Conservation (phyloP, 306 rosid species). For the Hippophae tibetana region DNA sequence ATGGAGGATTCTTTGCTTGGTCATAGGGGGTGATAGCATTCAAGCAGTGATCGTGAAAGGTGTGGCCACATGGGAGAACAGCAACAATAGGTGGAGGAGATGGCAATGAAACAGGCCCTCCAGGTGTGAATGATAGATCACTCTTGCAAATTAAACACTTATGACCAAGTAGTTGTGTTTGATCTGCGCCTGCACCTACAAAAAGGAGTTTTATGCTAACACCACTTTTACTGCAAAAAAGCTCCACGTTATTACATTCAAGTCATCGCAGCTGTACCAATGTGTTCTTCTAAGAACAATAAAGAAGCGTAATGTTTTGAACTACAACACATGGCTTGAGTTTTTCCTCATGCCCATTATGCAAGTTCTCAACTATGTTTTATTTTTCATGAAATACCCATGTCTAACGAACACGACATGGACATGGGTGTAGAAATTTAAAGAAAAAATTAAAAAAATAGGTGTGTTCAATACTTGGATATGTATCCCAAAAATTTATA, state of each 20-base stretch:
- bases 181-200: conserved; percentile 18
- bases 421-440: no score
- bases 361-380: not conserved
- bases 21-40: conserved; percentile 42
- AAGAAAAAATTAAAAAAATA: no score
- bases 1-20: conserved; percentile 40
- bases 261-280: not conserved
- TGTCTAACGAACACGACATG: no score
- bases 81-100: conserved; percentile 26
- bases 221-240: not conserved
- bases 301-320: not conserved
- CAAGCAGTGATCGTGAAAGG: conserved; percentile 55
- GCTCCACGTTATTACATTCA: not conserved
- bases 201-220: not conserved
- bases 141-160: conserved; percentile 53
- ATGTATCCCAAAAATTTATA: no score
- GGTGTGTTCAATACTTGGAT: no score
- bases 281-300: not conserved
- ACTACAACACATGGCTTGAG: not conserved
- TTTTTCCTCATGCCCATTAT: not conserved
- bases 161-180: conserved; percentile 25
- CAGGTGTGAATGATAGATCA: conserved; percentile 47
- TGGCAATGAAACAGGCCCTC: conserved; percentile 34
- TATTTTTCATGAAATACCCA: no score
- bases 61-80: conserved; percentile 57